Evolutionary conservation across 2,329 filamentous ascomycete species (phyloP).

Genomic region (Cladosporium colombiae): DNA sequence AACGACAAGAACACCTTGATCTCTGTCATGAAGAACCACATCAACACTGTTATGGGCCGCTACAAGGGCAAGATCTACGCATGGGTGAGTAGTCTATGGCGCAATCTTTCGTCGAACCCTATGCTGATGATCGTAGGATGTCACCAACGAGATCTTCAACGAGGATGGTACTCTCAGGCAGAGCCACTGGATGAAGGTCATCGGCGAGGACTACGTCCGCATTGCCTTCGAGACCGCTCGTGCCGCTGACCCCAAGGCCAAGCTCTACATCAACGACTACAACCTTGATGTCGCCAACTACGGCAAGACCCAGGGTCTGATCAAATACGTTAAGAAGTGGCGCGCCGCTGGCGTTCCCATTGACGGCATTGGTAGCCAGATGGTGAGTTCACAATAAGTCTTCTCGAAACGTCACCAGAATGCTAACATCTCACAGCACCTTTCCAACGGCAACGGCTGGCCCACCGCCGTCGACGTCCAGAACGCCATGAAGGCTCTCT

Average conservation of each 20-base stretch:
- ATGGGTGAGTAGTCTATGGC: conserved; percentile 44
- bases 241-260: conserved; percentile 64
- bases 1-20: conserved; percentile 55
- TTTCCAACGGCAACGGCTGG: conserved; percentile 43
- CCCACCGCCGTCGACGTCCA: conserved; percentile 47
- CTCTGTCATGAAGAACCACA: conserved; percentile 60
- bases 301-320: conserved; percentile 60
- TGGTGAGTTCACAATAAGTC: background rate
- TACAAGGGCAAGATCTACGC: conserved; percentile 65
- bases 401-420: background rate
- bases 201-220: conserved; percentile 69
- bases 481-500: conserved; percentile 56
- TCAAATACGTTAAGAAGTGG: conserved; percentile 64
- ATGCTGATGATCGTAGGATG: conserved; percentile 48
- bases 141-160: conserved; percentile 62
- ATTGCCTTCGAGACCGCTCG: conserved; percentile 71
- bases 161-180: conserved; percentile 65
- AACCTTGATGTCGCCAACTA: conserved; percentile 61
- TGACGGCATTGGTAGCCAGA: conserved; percentile 51
- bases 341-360: conserved; percentile 62
- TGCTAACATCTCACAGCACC: conserved; percentile 43
- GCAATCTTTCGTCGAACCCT: background rate
- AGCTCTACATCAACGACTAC: conserved; percentile 75
- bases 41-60: conserved; percentile 57
- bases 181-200: conserved; percentile 66